Percentiles rank a stretch among this genome's conserved stretches.
Evolutionary conservation across 805 yeast species (phyloP).

Genomic region (Kodamaea hsintzibuensis): DNA sequence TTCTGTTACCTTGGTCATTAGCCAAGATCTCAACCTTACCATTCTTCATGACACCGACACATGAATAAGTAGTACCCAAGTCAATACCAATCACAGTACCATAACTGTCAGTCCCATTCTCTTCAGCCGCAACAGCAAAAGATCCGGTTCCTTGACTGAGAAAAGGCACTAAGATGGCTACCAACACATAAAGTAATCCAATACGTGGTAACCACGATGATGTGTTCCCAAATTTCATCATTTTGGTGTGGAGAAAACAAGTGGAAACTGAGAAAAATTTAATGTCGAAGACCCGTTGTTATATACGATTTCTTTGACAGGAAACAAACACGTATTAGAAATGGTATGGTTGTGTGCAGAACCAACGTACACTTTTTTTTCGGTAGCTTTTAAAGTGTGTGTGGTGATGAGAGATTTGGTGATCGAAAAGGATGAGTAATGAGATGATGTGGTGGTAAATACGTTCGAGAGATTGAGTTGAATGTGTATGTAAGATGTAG

Average conservation of each 20-base stretch:
- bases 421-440: background rate
- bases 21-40: conserved; percentile 95
- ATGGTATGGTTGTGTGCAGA: conserved; percentile 3
- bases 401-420: background rate
- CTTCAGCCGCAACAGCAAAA: conserved; percentile 25
- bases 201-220: conserved; percentile 17
- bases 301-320: conserved; percentile 6
- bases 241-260: conserved; percentile 1
- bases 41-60: conserved; percentile 92
- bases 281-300: conserved; percentile 1
- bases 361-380: no score
- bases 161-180: conserved; percentile 41
- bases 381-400: no score
- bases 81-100: conserved; percentile 92
- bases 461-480: background rate
- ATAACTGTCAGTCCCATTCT: conserved; percentile 41
- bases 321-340: conserved; percentile 6
- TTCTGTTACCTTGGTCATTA: conserved; percentile 98
- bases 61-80: conserved; percentile 91
- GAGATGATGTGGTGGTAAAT: background rate
- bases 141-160: conserved; percentile 21
- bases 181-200: conserved; percentile 29
- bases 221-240: conserved; percentile 11
- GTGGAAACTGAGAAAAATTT: background rate
- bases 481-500: no score